Conservation (phyloP, 2,329 filamentous ascomycete genomes). For the Calonectria ilicicola region DNA sequence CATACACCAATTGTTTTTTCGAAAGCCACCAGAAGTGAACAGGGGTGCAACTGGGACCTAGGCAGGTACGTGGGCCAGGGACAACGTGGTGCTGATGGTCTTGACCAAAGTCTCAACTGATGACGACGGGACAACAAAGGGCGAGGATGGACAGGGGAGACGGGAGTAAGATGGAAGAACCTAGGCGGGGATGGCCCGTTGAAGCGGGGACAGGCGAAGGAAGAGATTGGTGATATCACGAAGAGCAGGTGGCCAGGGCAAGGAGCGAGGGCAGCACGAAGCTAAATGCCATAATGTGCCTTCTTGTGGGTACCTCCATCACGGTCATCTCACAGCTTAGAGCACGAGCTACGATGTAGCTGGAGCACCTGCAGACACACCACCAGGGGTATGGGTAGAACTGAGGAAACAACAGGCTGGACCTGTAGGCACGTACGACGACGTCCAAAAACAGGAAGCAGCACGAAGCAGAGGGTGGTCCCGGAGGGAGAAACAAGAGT, state of each 20-base stretch:
- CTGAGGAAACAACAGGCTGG: constrained; percentile 21
- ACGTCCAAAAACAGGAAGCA: constrained; percentile 36
- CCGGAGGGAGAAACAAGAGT: constrained; percentile 11
- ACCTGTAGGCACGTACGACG: constrained; percentile 30
- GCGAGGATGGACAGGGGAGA: constrained; percentile 27
- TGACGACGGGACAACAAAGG: constrained; percentile 17
- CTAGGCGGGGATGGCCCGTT: constrained; percentile 11
- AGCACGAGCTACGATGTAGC: constrained; percentile 40
- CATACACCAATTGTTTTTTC: constrained; percentile 23
- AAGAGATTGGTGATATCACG: constrained; percentile 27
- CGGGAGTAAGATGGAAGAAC: neutral
- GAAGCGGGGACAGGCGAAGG: constrained; percentile 21
- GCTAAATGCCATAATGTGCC: constrained; percentile 35
- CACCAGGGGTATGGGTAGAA: constrained; percentile 20
- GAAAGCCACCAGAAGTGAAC: constrained; percentile 32
- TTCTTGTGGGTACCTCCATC: constrained; percentile 33
- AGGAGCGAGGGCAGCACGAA: constrained; percentile 29
- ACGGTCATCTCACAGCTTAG: constrained; percentile 15
- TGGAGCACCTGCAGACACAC: constrained; percentile 36
- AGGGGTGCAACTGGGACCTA: constrained; percentile 20
- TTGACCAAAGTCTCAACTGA: constrained; percentile 24
- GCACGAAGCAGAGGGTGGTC: constrained; percentile 30
- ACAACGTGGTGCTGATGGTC: constrained; percentile 20
- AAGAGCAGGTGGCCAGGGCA: constrained; percentile 28
- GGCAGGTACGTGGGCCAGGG: constrained; percentile 20